Evolutionary conservation across 352 stramenopile genomes (phyloP), one percentile per base, ranked within the genome.

Genomic region (Pythium brachiatum): DNA sequence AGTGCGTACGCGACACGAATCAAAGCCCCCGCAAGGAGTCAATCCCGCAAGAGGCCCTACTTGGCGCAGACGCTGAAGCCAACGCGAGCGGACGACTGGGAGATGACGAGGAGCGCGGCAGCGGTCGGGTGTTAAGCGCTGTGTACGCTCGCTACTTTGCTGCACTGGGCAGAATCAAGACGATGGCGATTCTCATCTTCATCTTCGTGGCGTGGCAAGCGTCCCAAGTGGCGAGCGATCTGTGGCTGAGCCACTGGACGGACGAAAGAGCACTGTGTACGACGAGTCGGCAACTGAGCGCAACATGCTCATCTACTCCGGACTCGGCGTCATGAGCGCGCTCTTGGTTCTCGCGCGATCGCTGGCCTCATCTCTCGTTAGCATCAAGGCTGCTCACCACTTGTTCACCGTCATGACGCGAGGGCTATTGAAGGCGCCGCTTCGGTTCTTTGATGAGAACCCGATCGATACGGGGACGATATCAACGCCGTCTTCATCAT

Each of bases 391-490:
- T 50, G 75, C 82, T 13, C 72, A 76, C 31, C 70, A 69, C 44
- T 66, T 98, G 1, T 97, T 98, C 68, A 70, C 97, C 56, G 66
- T 80, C 29, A 75, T 98, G 41, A 89, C 90, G 21, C 69, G 77
- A 7, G 81, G 84, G 27, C 88, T 98, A 31, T 67, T 98, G 20
- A 67, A 83, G 23, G 94, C 94, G n/a, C 92, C 92, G 21, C 83
- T 98, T 64, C 64, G 79, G 29, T 98, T 98, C 70, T 98, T 98
- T 68, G 93, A 98, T 73, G 89, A 84, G 7, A 97, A 93, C 57
- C 89, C 89, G 0, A 55, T 90, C 76, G 93, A n/a, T 98, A 96
- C 78, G 76, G 74, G 29, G 90, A 86, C 12, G 94, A 98, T 72
- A 92, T 98, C 62, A 88, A 94, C 52, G 91, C 86, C 34, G 72